phyloP scores from a whole-genome alignment of 2,329 filamentous ascomycete genomes.

The Fusarium sambucinum region DNA sequence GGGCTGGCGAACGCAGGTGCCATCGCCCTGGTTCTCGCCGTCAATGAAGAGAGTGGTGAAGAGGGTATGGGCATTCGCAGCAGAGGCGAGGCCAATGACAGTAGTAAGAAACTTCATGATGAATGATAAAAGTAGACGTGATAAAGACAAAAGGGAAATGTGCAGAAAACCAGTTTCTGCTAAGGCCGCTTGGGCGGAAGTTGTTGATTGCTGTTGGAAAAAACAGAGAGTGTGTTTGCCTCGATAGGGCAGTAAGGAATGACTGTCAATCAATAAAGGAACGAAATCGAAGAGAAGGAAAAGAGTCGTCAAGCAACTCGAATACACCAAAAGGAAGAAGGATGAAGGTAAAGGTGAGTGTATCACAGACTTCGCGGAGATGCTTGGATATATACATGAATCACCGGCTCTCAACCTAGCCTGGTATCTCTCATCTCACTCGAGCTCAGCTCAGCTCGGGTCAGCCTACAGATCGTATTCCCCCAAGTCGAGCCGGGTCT shows the following conservation, averaged over 20 bases:
- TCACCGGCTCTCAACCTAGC: constrained; percentile 12
- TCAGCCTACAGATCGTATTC: constrained; percentile 24
- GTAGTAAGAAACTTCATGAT: constrained; percentile 55
- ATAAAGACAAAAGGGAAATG: constrained; percentile 4
- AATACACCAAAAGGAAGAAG: constrained; percentile 39
- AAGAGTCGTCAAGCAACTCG: constrained; percentile 24
- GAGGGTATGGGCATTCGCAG: constrained; percentile 68
- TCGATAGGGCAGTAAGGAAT: constrained; percentile 34
- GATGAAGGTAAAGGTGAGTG: constrained; percentile 23
- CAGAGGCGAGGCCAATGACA: constrained; percentile 53
- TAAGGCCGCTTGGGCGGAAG: constrained; percentile 37
- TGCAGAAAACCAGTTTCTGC: constrained; percentile 47
- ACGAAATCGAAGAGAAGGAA: constrained; percentile 29
- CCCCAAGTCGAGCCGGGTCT: background rate
- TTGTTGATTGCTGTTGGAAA: constrained; percentile 16
- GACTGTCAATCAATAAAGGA: constrained; percentile 38
- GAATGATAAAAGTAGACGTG: constrained; percentile 43
- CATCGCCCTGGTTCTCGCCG: constrained; percentile 74
- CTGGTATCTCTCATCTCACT: constrained; percentile 1
- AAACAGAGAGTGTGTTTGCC: constrained; percentile 28
- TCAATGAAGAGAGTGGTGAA: constrained; percentile 74
- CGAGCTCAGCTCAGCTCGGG: constrained; percentile 19
- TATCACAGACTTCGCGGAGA: constrained; percentile 17
- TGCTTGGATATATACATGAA: constrained; percentile 42
- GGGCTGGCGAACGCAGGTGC: constrained; percentile 77